Evolutionary conservation across 306 rosid genomes (phyloP).

Genomic region (Prunus campanulata): DNA sequence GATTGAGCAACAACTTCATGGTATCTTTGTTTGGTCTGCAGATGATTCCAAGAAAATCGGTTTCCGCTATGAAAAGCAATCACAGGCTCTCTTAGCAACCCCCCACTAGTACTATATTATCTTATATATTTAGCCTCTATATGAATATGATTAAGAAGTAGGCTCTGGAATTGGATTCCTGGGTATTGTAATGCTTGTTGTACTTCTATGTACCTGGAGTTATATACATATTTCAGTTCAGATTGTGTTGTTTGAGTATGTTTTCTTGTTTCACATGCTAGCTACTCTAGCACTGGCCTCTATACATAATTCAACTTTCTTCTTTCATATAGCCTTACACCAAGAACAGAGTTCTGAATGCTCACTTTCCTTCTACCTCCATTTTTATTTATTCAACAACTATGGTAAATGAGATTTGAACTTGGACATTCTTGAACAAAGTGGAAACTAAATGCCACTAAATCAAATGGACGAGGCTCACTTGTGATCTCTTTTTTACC

Average conservation of each 20-base stretch:
- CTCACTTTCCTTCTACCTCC: not conserved
- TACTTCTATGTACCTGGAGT: not conserved
- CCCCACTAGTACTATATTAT: constrained; percentile 16
- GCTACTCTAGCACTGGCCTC: not conserved
- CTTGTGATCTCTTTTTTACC: no score
- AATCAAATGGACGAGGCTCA: no score
- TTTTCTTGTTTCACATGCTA: not conserved
- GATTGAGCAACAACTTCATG: constrained; percentile 46
- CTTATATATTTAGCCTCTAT: not conserved
- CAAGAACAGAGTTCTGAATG: not conserved
- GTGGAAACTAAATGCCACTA: no score
- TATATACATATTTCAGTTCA: not conserved
- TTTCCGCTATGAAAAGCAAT: constrained; percentile 64
- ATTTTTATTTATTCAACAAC: not conserved
- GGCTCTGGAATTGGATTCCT: not conserved
- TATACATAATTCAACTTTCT: not conserved
- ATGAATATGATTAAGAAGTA: not conserved
- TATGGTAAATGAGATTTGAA: no score
- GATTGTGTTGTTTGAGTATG: not conserved
- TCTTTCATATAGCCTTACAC: not conserved
- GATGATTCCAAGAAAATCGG: constrained; percentile 67
- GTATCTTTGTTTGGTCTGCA: constrained; percentile 85
- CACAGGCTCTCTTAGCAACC: constrained; percentile 59
- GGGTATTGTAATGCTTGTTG: not conserved
- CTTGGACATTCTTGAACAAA: no score